phyloP scores from a whole-genome alignment of 2,329 filamentous ascomycete genomes.

The Paecilomyces dactylethromorphus region DNA sequence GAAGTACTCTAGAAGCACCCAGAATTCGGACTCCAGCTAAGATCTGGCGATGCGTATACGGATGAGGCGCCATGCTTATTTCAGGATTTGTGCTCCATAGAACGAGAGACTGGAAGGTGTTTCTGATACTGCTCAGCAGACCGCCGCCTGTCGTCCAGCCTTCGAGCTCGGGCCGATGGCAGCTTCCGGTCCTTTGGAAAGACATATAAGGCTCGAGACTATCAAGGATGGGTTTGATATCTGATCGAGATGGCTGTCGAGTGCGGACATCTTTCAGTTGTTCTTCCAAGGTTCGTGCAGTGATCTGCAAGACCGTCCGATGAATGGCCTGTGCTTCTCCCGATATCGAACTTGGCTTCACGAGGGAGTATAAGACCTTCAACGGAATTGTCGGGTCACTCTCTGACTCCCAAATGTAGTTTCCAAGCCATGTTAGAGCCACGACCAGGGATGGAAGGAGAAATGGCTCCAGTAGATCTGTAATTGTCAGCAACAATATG shows the following conservation, averaged over 20 bases:
- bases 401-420: constrained; percentile 47
- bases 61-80: constrained; percentile 47
- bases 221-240: constrained; percentile 48
- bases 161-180: constrained; percentile 44
- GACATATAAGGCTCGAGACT: constrained; percentile 45
- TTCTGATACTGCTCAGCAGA: constrained; percentile 42
- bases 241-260: constrained; percentile 43
- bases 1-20: constrained; percentile 32
- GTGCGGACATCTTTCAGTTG: constrained; percentile 46
- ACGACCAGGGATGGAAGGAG: constrained; percentile 55
- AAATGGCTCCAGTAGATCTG: constrained; percentile 58
- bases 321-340: constrained; percentile 57
- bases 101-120: constrained; percentile 46
- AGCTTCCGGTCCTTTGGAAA: constrained; percentile 43
- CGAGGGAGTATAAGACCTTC: constrained; percentile 50
- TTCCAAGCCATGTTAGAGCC: constrained; percentile 53
- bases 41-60: constrained; percentile 51
- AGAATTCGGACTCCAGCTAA: constrained; percentile 35
- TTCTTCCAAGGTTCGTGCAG: constrained; percentile 45
- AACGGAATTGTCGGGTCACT: constrained; percentile 47
- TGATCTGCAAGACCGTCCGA: constrained; percentile 51
- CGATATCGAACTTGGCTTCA: constrained; percentile 52
- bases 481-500: constrained; percentile 4
- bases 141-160: constrained; percentile 45
- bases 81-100: constrained; percentile 47